These are phyloP conservation scores for Annulohypoxylon stygium DNA, from an alignment of 495 filamentous ascomycete genomes.

Conservation along the genomic window DNA sequence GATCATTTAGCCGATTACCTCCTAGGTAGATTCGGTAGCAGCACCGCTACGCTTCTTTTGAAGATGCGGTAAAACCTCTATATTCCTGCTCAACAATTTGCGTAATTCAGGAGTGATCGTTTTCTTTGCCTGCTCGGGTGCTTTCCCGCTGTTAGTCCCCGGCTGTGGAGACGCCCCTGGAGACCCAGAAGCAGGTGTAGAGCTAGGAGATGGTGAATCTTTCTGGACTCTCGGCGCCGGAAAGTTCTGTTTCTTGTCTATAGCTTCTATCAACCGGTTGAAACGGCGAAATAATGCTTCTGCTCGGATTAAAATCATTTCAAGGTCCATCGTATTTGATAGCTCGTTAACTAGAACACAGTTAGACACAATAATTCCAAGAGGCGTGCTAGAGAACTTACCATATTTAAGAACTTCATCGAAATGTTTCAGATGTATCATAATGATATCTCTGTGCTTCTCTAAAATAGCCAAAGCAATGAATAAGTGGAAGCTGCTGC, in stretches of 20 bases:
- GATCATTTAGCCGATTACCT: slow-evolving; percentile 30
- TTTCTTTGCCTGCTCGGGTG: slow-evolving; percentile 61
- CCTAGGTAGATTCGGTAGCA: slow-evolving; percentile 40
- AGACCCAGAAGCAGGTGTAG: slow-evolving; percentile 26
- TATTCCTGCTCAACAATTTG: slow-evolving; percentile 76
- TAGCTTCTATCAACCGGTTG: slow-evolving; percentile 84
- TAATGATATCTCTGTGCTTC: slow-evolving; percentile 93
- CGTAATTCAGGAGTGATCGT: slow-evolving; percentile 88
- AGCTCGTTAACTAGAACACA: slow-evolving; percentile 84
- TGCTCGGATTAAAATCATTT: slow-evolving; percentile 84
- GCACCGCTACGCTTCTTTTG: slow-evolving; percentile 42
- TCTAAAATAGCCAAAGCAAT: slow-evolving; percentile 95
- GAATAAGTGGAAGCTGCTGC: slow-evolving; percentile 92
- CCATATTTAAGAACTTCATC: slow-evolving; percentile 98
- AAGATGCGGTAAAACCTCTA: slow-evolving; percentile 70
- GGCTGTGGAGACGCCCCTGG: slow-evolving; percentile 13
- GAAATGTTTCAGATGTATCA: slow-evolving; percentile 93
- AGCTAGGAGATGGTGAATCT: slow-evolving; percentile 37
- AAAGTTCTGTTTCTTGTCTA: slow-evolving; percentile 90
- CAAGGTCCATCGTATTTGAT: slow-evolving; percentile 89
- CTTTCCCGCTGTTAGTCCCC: slow-evolving; percentile 48
- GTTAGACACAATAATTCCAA: no score
- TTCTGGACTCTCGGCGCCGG: slow-evolving; percentile 63
- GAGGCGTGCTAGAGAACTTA: no score
- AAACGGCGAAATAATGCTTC: slow-evolving; percentile 91